Conservation (phyloP, 768 basidiomycete species). For the Russula lepida region DNA sequence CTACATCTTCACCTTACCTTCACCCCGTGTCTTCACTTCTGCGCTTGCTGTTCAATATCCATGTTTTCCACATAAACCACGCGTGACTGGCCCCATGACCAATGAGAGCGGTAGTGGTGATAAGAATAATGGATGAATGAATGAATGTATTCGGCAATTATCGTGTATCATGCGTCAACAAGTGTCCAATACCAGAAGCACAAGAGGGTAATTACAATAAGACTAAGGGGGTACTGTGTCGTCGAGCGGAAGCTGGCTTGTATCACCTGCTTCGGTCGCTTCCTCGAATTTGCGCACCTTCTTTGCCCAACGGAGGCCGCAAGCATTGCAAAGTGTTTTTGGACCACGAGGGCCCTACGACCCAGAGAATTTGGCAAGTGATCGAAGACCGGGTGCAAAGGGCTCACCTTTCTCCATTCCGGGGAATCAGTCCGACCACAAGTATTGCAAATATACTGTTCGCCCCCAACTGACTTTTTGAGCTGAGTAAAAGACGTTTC, state of each 20-base stretch:
- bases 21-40: slow-evolving; percentile 18
- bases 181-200: background rate
- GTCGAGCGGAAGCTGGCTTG: slow-evolving; percentile 20
- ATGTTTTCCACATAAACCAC: slow-evolving; percentile 6
- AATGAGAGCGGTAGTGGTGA: background rate
- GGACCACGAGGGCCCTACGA: slow-evolving; percentile 82
- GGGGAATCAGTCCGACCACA: slow-evolving; percentile 95
- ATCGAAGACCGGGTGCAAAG: background rate
- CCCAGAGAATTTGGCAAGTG: background rate
- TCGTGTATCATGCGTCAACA: background rate
- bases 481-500: slow-evolving; percentile 10
- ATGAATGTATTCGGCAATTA: background rate
- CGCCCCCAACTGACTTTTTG: slow-evolving; percentile 38
- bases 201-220: background rate
- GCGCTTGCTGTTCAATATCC: slow-evolving; percentile 20
- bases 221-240: slow-evolving; percentile 17
- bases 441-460: slow-evolving; percentile 81
- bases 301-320: slow-evolving; percentile 92
- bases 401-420: slow-evolving; percentile 83
- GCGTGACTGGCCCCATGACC: background rate
- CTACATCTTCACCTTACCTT: slow-evolving; percentile 19
- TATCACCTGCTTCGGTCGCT: slow-evolving; percentile 25
- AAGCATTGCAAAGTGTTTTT: slow-evolving; percentile 97
- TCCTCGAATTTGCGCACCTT: slow-evolving; percentile 40
- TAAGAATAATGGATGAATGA: background rate